Percentiles rank a stretch among this genome's conserved stretches.
Evolutionary conservation across 2,329 filamentous ascomycete genomes (phyloP).

Genomic region (Metarhizium rileyi): DNA sequence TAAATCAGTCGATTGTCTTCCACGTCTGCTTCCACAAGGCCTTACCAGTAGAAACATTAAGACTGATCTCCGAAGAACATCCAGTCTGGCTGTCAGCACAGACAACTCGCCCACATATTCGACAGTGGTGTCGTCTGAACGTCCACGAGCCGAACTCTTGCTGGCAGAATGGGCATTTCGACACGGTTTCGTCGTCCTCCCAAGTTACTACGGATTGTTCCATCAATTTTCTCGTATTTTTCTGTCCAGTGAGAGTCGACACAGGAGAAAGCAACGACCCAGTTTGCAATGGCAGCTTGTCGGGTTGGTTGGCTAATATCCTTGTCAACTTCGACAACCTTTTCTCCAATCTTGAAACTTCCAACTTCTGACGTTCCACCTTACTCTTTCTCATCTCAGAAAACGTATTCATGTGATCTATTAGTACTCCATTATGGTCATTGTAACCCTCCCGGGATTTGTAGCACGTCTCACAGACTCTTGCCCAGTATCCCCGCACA

Average conservation of each 20-base stretch:
- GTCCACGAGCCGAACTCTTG: conserved; percentile 93
- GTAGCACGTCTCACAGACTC: conserved; percentile 98
- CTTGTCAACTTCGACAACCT: conserved; percentile 83
- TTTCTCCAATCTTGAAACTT: conserved; percentile 85
- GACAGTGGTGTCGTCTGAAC: conserved; percentile 87
- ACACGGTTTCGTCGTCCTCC: conserved; percentile 80
- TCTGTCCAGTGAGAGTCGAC: conserved; percentile 54
- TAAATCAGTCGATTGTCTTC: neutral
- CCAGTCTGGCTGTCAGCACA: conserved; percentile 78
- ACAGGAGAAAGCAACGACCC: conserved; percentile 50
- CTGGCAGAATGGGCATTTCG: conserved; percentile 84
- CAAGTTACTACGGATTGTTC: conserved; percentile 92
- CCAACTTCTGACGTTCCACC: conserved; percentile 77
- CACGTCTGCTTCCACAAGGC: neutral
- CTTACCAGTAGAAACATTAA: conserved; percentile 58
- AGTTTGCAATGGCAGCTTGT: conserved; percentile 45
- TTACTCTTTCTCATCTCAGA: conserved; percentile 59
- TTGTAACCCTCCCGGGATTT: conserved; percentile 95
- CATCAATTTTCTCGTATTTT: conserved; percentile 65
- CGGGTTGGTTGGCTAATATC: conserved; percentile 65
- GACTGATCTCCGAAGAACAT: conserved; percentile 75
- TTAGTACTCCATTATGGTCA: conserved; percentile 64
- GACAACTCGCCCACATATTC: conserved; percentile 85
- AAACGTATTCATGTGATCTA: conserved; percentile 67
- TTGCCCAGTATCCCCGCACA: conserved; percentile 80